Conservation (phyloP, 768 basidiomycete genomes). For the Rubroboletus pulcherrimus region DNA sequence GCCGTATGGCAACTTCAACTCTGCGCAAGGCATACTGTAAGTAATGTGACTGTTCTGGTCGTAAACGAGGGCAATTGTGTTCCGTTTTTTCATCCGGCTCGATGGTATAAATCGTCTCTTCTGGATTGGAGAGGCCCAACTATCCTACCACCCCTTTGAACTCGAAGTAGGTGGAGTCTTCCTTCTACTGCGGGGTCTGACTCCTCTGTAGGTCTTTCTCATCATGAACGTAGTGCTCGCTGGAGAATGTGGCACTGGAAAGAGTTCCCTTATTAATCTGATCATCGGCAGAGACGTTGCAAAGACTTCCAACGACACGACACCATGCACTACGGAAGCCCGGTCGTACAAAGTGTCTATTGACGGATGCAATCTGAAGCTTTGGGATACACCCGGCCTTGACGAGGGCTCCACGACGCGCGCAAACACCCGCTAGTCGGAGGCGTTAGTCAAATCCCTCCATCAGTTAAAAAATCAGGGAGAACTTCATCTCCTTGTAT, state of each 20-base stretch:
- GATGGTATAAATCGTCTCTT: conserved; percentile 7
- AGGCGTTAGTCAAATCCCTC: conserved; percentile 6
- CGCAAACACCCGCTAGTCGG: not conserved
- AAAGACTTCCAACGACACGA: conserved; percentile 19
- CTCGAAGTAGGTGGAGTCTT: not conserved
- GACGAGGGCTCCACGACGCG: conserved; percentile 7
- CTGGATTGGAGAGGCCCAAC: not conserved
- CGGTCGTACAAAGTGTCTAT: conserved; percentile 11
- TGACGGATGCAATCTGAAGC: conserved; percentile 7
- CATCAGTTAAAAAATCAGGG: not conserved
- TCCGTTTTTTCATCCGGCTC: not conserved
- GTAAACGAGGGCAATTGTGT: not conserved
- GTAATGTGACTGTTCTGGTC: not conserved
- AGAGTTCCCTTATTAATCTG: conserved; percentile 27
- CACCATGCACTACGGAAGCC: conserved; percentile 12
- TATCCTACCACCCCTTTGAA: not conserved
- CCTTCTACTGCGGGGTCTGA: not conserved
- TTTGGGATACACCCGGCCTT: conserved; percentile 22
- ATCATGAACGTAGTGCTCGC: conserved; percentile 22
- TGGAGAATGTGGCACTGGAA: conserved; percentile 23
- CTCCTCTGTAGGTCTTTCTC: not conserved
- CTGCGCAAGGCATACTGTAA: conserved; percentile 1
- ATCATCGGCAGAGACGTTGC: conserved; percentile 10
- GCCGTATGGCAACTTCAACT: not conserved
- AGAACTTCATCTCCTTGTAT: conserved; percentile 19